Evolutionary conservation across 306 rosid genomes (phyloP).

Genomic region (Rosa chinensis): DNA sequence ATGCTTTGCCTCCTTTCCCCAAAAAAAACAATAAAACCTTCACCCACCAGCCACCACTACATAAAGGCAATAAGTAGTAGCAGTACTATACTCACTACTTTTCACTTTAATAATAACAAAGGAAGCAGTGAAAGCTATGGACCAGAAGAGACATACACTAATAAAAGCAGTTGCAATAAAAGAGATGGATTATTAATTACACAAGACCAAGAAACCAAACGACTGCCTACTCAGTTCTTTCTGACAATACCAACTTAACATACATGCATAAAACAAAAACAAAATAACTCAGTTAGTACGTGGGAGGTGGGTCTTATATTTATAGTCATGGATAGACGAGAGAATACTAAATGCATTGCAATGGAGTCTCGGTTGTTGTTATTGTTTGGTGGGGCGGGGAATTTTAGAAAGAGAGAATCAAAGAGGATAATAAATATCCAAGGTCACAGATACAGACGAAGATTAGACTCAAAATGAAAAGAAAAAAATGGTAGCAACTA

Average conservation of each 20-base stretch:
- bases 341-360: slow-evolving; percentile 10
- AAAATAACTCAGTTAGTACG: slow-evolving; percentile 49
- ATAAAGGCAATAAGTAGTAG: background rate
- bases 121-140: slow-evolving; percentile 7
- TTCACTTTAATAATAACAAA: slow-evolving; percentile 5
- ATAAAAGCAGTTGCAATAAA: slow-evolving; percentile 40
- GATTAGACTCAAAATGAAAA: no score
- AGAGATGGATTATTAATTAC: slow-evolving; percentile 26
- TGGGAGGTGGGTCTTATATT: slow-evolving; percentile 21
- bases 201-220: slow-evolving; percentile 23
- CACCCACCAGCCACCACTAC: background rate
- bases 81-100: background rate
- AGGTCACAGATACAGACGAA: slow-evolving; percentile 53
- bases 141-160: slow-evolving; percentile 12
- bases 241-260: slow-evolving; percentile 20
- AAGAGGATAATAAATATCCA: slow-evolving; percentile 31
- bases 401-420: slow-evolving; percentile 21
- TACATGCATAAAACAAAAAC: slow-evolving; percentile 24
- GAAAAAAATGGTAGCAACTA: no score
- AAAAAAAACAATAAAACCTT: background rate
- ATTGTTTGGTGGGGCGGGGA: slow-evolving; percentile 10
- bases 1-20: slow-evolving; percentile 18
- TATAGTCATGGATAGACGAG: slow-evolving; percentile 3
- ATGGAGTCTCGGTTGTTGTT: background rate
- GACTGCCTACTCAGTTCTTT: slow-evolving; percentile 20